A percentile compares a stretch with the other conserved stretches of the same genome.
phyloP scores from a whole-genome alignment of 2,329 filamentous ascomycete genomes.

The Colletotrichum camelliae region DNA sequence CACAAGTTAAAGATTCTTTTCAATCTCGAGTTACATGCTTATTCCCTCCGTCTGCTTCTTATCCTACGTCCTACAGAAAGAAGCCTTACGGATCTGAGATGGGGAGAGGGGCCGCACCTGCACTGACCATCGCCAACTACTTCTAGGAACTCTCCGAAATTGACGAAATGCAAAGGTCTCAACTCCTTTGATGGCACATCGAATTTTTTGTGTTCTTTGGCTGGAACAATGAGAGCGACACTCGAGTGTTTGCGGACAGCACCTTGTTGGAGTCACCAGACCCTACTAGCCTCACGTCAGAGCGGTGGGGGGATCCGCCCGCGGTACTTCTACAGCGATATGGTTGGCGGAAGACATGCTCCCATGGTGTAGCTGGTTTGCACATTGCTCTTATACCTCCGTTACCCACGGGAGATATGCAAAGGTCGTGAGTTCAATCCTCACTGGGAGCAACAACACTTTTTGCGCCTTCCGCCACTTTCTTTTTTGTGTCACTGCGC shows the following conservation, averaged over 20 bases:
- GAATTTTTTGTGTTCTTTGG: not conserved
- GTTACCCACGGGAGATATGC: slow-evolving; percentile 28
- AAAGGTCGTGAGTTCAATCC: slow-evolving; percentile 38
- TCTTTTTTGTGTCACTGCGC: not conserved
- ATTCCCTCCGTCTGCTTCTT: not conserved
- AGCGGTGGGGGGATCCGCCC: not conserved
- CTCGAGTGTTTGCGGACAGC: not conserved
- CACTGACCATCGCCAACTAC: not conserved
- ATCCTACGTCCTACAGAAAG: not conserved
- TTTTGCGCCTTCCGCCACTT: not conserved
- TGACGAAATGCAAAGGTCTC: not conserved
- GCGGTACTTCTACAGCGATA: not conserved
- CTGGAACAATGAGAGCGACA: not conserved
- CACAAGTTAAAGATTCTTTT: too few relatives aligned
- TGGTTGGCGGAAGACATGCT: not conserved
- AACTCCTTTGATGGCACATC: not conserved
- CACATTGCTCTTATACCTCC: slow-evolving; percentile 37
- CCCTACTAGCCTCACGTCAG: not conserved
- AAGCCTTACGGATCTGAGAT: not conserved
- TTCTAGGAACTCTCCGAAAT: not conserved
- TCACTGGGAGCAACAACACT: slow-evolving; percentile 25
- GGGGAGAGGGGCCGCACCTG: not conserved
- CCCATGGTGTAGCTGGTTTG: slow-evolving; percentile 39
- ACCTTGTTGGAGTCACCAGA: not conserved
- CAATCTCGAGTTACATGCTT: too few relatives aligned